Evolutionary conservation across 2,329 filamentous ascomycete genomes (phyloP), one percentile per base, ranked within the genome.

Genomic region (Magnaporthales sp.): DNA sequence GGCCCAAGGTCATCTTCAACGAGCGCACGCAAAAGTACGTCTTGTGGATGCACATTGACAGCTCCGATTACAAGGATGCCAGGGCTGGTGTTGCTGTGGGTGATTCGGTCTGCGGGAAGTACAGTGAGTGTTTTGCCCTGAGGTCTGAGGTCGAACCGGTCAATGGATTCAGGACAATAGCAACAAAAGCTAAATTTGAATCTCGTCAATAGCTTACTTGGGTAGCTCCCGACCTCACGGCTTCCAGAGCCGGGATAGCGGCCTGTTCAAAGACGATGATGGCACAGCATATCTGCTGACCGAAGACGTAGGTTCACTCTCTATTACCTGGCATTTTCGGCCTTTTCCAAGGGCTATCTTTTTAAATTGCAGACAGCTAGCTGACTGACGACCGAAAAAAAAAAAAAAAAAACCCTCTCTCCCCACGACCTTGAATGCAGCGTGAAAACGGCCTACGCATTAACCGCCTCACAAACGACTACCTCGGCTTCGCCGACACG

Each of bases 1-100:
- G 89, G 38, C 89, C 89, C 7, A 91, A 91, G 76, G 83, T 91
- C 8, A 81, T 91, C 10, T 89, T 85, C 77, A 91, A 91, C 71
- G 83, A 85, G 10, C 76, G 78, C 24, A 90, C 87, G 46, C 29
- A 64, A 9, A 71, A 72, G 62, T 72, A 71, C n/a, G 71, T 72
- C 51, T 64, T 91, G 75, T 91, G 85, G 78, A 80, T 90, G 79
- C 89, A 91, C 72, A 89, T 90, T 58, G 89, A 91, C 73, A 81
- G 78, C 66, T 78, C 78, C 31, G 81, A 80, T 66, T 72, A 72
- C 66, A 68, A 67, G 31, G 71, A 72, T 26, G 71, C 71, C 56
- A 72, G 68, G 68, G 70, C 70, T 13, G 71, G 70, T 58, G 70
- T 72, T 29, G 71, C 71, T 8, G 69, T 68, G 15, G 81, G 83